Conservation (phyloP, 2,329 filamentous ascomycete genomes). For the Trichoderma cornu-damae region DNA sequence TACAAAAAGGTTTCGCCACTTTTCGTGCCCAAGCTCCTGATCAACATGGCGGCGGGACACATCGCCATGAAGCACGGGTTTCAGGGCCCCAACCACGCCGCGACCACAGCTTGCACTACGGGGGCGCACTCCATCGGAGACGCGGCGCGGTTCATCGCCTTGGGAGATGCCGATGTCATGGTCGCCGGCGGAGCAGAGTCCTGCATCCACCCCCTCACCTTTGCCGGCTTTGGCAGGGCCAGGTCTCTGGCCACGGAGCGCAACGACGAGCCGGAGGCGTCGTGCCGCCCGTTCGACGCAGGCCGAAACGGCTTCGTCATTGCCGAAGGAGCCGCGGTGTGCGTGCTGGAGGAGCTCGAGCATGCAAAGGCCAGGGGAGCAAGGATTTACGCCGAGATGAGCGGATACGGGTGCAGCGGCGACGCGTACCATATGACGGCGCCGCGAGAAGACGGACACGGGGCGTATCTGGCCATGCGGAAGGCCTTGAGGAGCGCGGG, state of each 20-base stretch:
- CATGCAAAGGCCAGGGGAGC: constrained; percentile 78
- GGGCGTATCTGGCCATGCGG: constrained; percentile 80
- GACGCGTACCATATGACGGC: constrained; percentile 95
- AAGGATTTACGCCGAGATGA: constrained; percentile 80
- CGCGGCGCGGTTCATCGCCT: constrained; percentile 85
- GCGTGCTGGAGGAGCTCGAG: constrained; percentile 83
- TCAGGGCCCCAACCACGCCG: constrained; percentile 85
- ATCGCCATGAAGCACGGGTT: constrained; percentile 91
- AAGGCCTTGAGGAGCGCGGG: constrained; percentile 69
- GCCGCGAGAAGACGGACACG: constrained; percentile 73
- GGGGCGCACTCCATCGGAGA: constrained; percentile 93
- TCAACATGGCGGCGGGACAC: constrained; percentile 92
- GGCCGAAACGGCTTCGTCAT: constrained; percentile 83
- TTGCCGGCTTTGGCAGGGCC: constrained; percentile 85
- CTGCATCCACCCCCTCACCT: constrained; percentile 89
- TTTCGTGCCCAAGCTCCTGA: constrained; percentile 88
- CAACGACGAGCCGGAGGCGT: constrained; percentile 64
- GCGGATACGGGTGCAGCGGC: constrained; percentile 82
- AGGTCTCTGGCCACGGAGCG: constrained; percentile 78
- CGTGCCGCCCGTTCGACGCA: constrained; percentile 83
- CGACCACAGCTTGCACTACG: constrained; percentile 92
- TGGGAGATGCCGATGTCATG: constrained; percentile 91
- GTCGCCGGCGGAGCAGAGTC: constrained; percentile 92
- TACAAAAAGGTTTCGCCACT: constrained; percentile 90
- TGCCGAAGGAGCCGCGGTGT: constrained; percentile 81